Conservation (phyloP, 371 early-diverging fungal genomes). For the Spraguea lophii region DNA sequence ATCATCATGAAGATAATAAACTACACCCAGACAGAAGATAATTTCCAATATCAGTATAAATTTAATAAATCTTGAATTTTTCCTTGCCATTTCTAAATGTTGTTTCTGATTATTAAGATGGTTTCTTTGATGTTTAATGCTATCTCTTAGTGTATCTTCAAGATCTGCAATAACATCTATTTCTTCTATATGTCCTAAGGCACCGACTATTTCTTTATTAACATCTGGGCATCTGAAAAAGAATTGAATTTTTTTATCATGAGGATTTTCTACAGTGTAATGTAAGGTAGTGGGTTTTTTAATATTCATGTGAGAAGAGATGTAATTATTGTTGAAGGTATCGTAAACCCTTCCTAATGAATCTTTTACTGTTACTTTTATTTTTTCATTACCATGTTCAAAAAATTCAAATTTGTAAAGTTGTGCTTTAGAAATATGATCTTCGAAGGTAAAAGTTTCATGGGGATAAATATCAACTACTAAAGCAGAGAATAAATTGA, state of each 20-base stretch:
- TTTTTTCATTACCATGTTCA: neutral
- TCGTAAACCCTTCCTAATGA: neutral
- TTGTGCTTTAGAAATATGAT: constrained; percentile 1
- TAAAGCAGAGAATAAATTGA: too few species aligned
- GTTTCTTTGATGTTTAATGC: constrained; percentile 11
- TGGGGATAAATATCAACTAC: too few species aligned
- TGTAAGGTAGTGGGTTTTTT: neutral
- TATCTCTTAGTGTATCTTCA: constrained; percentile 1
- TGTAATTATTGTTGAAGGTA: neutral
- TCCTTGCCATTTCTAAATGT: constrained; percentile 11
- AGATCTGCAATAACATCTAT: constrained; percentile 21
- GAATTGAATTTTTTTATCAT: constrained; percentile 5
- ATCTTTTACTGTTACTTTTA: constrained; percentile 5
- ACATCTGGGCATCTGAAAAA: constrained; percentile 25
- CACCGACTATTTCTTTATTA: constrained; percentile 12
- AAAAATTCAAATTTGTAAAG: constrained; percentile 21
- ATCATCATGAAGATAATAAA: too few species aligned
- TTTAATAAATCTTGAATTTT: too few species aligned
- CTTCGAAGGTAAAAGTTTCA: too few species aligned
- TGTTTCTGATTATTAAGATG: constrained; percentile 12
- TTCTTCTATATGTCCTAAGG: constrained; percentile 24
- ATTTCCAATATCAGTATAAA: too few species aligned
- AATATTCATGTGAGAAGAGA: constrained; percentile 2
- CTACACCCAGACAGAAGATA: too few species aligned
- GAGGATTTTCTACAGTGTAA: constrained; percentile 12